Evolutionary conservation across 2,329 filamentous ascomycete genomes (phyloP), one percentile per base, ranked within the genome.

Genomic region (Xylariaceae sp.): DNA sequence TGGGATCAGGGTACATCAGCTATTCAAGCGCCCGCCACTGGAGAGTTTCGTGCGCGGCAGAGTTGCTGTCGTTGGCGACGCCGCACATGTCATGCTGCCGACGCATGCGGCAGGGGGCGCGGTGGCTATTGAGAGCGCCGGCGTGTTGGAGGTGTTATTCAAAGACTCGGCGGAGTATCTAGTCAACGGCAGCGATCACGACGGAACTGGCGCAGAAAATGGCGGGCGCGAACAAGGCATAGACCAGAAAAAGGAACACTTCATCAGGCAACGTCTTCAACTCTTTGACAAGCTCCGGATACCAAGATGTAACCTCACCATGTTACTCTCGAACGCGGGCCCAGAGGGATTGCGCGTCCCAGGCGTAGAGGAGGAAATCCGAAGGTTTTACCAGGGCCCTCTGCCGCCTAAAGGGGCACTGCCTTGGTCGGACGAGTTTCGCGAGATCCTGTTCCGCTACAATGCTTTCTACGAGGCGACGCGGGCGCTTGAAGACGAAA

Each of bases 41-140:
- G 47, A 54, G 32, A 58, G 49, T 32, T 61, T 61, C 37, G 59
- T 60, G 40, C 58, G 53, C 5, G 59, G 59, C 18, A 53, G 55
- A 8, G 42, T 54, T 5, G 57, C 48, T 18, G 18, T 61, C 9
- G 48, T 61, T 0, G 59, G 59, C 2, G 59, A 61, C 22, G 51
- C 55, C 12, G 57, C 55, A 2, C 59, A 61, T 21, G 51, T 58
- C n/a, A 61, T 61, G 59, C 16, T 61, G 44, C 59, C 59, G 10
- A 60, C 59, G 2, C 57, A 61, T 44, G 59, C 57, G 1, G 59
- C 59, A 9, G 59, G 57, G 3, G 34, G 44, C 5, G 53, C 55
- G 0, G 30, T 58, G 8, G 55, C 55, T 3, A 53, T 61, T 6
- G 59, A 61, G 51, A 58, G 57, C 18, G 55, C 59, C 5, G 47